phyloP scores from a whole-genome alignment of 2,329 filamentous ascomycete species.

The Diaporthe sp. region DNA sequence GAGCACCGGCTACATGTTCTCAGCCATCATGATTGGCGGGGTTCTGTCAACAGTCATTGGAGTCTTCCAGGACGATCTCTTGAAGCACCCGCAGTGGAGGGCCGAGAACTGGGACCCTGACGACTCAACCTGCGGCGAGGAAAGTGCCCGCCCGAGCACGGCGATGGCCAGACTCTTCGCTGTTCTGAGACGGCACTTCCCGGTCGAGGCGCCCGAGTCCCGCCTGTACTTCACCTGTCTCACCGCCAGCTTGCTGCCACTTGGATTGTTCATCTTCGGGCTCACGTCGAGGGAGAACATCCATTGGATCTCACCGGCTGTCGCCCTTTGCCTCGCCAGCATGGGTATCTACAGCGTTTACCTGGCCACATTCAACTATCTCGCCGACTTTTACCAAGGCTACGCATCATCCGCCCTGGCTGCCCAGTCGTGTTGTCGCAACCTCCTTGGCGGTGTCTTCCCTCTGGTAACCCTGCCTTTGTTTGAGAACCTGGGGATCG shows the following conservation, averaged over 20 bases:
- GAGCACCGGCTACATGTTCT: constrained; percentile 79
- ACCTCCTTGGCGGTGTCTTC: constrained; percentile 84
- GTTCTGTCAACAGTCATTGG: constrained; percentile 76
- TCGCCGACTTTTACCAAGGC: constrained; percentile 87
- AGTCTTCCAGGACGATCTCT: constrained; percentile 78
- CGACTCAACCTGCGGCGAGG: constrained; percentile 36
- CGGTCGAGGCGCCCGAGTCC: constrained; percentile 75
- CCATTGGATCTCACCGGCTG: constrained; percentile 79
- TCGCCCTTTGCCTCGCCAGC: constrained; percentile 80
- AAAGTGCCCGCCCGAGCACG: constrained; percentile 37
- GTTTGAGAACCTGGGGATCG: constrained; percentile 79
- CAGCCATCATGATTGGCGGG: constrained; percentile 76
- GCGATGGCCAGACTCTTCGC: constrained; percentile 55
- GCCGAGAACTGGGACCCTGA: constrained; percentile 44
- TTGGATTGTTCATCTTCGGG: constrained; percentile 85
- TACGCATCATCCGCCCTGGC: constrained; percentile 90
- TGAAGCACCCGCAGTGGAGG: constrained; percentile 59
- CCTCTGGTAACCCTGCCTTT: constrained; percentile 81
- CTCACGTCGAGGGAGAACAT: constrained; percentile 73
- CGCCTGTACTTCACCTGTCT: constrained; percentile 88
- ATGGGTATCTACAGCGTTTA: constrained; percentile 91
- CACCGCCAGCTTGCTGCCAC: constrained; percentile 79
- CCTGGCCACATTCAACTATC: constrained; percentile 91
- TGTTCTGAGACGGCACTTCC: constrained; percentile 59
- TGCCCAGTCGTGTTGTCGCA: constrained; percentile 88